These are phyloP conservation scores for Canariomyces notabilis DNA, from an alignment of 2,329 filamentous ascomycete species.

Conservation along the genomic window DNA sequence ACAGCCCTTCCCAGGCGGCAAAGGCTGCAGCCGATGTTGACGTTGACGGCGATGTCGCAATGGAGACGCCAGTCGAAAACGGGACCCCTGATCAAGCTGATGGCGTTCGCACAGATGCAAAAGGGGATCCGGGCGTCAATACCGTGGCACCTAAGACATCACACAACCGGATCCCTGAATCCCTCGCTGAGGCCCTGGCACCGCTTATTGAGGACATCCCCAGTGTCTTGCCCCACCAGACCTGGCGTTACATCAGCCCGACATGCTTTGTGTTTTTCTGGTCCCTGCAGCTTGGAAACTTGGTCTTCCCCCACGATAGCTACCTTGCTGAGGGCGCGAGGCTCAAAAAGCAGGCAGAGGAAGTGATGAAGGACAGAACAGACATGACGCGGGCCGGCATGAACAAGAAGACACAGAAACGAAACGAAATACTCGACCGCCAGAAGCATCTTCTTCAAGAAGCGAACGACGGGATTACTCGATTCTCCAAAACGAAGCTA, in stretches of 20 bases:
- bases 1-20: constrained; percentile 10
- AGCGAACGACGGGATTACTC: constrained; percentile 62
- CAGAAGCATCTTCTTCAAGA: constrained; percentile 69
- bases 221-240: constrained; percentile 53
- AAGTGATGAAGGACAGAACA: constrained; percentile 64
- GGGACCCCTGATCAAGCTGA: constrained; percentile 31
- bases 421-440: constrained; percentile 63
- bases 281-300: constrained; percentile 78
- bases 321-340: constrained; percentile 73
- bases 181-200: constrained; percentile 66
- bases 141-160: constrained; percentile 13
- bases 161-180: constrained; percentile 38
- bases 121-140: not conserved
- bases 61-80: constrained; percentile 33
- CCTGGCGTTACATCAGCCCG: constrained; percentile 66
- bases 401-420: constrained; percentile 63
- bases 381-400: constrained; percentile 65
- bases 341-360: constrained; percentile 60
- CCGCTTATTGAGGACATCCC: constrained; percentile 67
- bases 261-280: constrained; percentile 90
- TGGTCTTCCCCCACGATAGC: constrained; percentile 68
- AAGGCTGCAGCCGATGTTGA: constrained; percentile 41
- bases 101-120: constrained; percentile 18
- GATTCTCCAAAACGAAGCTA: constrained; percentile 61
- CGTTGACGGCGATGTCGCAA: constrained; percentile 54